Conservation (phyloP, 257 asterid genomes). For the Solanum boliviense region DNA sequence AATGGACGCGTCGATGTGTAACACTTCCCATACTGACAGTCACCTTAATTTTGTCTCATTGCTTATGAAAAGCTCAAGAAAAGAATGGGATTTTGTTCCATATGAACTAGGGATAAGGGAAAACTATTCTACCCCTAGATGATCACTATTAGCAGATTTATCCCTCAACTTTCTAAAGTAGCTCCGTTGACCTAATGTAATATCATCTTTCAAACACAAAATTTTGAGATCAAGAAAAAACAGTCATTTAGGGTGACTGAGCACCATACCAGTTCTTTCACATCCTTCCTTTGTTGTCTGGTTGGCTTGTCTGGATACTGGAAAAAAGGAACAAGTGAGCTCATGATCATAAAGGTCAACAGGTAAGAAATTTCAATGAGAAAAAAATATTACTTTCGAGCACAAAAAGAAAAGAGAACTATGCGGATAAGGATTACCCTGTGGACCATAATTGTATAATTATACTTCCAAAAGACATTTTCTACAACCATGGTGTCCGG, state of each 20-base stretch:
- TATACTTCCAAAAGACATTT: background rate
- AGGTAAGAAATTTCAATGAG: background rate
- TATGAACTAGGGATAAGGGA: background rate
- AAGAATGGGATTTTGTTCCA: background rate
- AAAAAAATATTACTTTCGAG: background rate
- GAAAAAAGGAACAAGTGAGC: conserved; percentile 10
- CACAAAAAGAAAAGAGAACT: background rate
- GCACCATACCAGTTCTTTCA: conserved; percentile 76
- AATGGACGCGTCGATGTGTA: background rate
- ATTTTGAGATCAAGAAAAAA: background rate
- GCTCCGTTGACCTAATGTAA: background rate
- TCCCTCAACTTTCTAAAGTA: background rate
- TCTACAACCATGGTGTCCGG: background rate
- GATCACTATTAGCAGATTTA: background rate
- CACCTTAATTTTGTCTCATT: background rate
- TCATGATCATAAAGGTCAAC: background rate
- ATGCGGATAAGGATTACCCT: background rate
- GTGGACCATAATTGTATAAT: background rate
- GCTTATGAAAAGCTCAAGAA: background rate
- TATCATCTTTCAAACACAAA: background rate
- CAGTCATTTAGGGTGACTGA: background rate
- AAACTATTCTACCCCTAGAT: background rate
- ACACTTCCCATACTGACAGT: background rate
- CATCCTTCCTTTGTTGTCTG: conserved; percentile 92
- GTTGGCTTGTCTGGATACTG: conserved; percentile 98